Evolutionary conservation across 257 asterid species (phyloP), one percentile per base, ranked within the genome.

Genomic region (Euphrasia confusa): DNA sequence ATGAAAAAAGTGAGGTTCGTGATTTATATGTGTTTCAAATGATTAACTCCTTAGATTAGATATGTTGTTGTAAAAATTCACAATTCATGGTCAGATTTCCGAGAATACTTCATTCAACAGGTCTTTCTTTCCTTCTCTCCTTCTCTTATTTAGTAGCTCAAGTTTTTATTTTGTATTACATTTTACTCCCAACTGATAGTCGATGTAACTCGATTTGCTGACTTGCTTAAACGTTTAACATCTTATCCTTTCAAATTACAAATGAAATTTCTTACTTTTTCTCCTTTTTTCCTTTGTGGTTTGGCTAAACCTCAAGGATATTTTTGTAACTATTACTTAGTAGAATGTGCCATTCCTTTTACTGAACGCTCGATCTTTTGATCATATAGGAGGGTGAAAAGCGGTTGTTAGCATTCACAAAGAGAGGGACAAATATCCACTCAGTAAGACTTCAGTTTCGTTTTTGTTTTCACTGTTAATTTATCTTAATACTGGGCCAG

Each of bases 1-100:
- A 13, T 0, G 54, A 49, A 49, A 42, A 18, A 7, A 6, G 9
- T 45, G 50, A 40, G 45, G 55, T 62, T 39, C n/a, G 4, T 33
- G 45, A 32, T 63, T 58, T 33, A 14, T 17, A 11, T 39, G 15
- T 39, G 10, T 50, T 49, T 76, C 58, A 39, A 64, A 59, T 75
- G 28, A 55, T 77, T 85, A 78, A 93, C 88, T 75, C 67, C 66
- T 44, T 58, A 24, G 65, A 17, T 64, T 70, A 87, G 95, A 82
- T 93, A 73, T 77, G 97, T 93, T 4, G 97, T 92, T 27, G 96
- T 93, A 28, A 87, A 87, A 81, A 85, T 84, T 75, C 99, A 89
- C 70, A 61, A 64, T 65, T 89, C 96, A 3, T 93, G 97, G 97
- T 79, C 83, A 56, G 96, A 93, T 49, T 93, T 89, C 72, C 83